Evolutionary conservation across 2,329 filamentous ascomycete genomes (phyloP).

Genomic region (Proliferodiscus dingleyae): DNA sequence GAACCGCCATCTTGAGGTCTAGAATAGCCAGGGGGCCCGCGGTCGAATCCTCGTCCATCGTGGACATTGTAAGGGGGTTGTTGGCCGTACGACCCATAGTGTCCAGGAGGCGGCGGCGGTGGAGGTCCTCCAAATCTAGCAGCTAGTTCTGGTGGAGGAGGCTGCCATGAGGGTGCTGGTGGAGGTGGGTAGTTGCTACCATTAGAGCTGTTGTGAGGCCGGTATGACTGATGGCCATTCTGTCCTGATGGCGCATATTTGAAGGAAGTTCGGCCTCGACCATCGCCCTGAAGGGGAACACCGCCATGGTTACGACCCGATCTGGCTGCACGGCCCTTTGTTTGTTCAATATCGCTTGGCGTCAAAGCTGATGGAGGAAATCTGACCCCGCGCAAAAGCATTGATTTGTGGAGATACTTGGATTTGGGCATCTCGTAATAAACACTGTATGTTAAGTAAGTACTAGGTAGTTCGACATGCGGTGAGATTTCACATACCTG

Average conservation of each 20-base stretch:
- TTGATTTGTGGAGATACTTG: slow-evolving; percentile 78
- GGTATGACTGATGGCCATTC: slow-evolving; percentile 19
- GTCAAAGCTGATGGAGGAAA: slow-evolving; percentile 69
- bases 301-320: slow-evolving; percentile 68
- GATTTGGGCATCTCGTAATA: slow-evolving; percentile 77
- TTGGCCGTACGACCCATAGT: slow-evolving; percentile 20
- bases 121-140: slow-evolving; percentile 41
- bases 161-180: slow-evolving; percentile 34
- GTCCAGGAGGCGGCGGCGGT: slow-evolving; percentile 41
- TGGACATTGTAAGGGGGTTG: slow-evolving; percentile 14
- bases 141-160: slow-evolving; percentile 41
- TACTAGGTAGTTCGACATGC: slow-evolving; percentile 1
- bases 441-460: slow-evolving; percentile 52
- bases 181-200: slow-evolving; percentile 19
- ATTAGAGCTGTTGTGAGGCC: slow-evolving; percentile 19
- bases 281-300: slow-evolving; percentile 50
- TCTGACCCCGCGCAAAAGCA: slow-evolving; percentile 81
- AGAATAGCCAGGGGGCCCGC: neutral
- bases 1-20: slow-evolving; percentile 9
- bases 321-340: slow-evolving; percentile 60
- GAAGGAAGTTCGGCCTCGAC: slow-evolving; percentile 45
- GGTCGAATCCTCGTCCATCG: slow-evolving; percentile 12
- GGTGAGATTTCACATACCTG: slow-evolving; percentile 50
- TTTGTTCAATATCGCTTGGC: slow-evolving; percentile 67
- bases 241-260: slow-evolving; percentile 43